Evolutionary conservation across 257 asterid genomes (phyloP), one percentile per base, ranked within the genome.

Genomic region (Solanum peruvianum): DNA sequence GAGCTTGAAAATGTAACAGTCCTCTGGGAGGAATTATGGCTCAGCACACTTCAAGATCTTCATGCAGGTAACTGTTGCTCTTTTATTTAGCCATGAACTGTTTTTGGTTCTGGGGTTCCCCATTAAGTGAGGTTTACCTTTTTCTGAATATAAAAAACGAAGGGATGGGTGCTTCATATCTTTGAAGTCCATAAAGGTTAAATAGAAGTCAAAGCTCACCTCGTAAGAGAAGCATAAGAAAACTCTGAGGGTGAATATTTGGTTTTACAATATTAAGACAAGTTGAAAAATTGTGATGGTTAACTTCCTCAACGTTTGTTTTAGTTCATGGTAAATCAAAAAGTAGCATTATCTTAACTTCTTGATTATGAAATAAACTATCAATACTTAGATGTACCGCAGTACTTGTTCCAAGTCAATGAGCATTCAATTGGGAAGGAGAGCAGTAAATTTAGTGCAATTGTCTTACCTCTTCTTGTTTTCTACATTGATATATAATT

Each of bases 11-110:
- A 93, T 89, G 96, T 97, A 85, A 94, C 99, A 76, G 98, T 97
- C 87, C 99, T 97, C 87, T 97, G 99, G 99, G 99, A 96, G 92
- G 99, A 97, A 89, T 87, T 97, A 89, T 97, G 99, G 99, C 96
- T 97, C 87, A 98, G 98, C 89, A 97, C 99, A 31, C 98, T 97
- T 90, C 99, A 97, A 89, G 99, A 95, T 93, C 98, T 97, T 91
- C 99, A 97, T 91, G 97, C 96, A 90, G 99, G 99, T 91, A 75
- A 83, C 12, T 47, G 49, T 85, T 69, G 45, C 69, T 49, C 69
- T 49, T 81, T 49, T 62, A 29, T 81, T 29, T 81, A 31, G 45
- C 56, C 85, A 11, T 20, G 31, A 81, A 45, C 69, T 11, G 69
- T 18, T 49, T 78, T 49, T 81, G 85, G 85, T 49, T 81, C 70